Evolutionary conservation across 2,329 filamentous ascomycete genomes (phyloP).

Genomic region (Rutstroemia sydowiana): DNA sequence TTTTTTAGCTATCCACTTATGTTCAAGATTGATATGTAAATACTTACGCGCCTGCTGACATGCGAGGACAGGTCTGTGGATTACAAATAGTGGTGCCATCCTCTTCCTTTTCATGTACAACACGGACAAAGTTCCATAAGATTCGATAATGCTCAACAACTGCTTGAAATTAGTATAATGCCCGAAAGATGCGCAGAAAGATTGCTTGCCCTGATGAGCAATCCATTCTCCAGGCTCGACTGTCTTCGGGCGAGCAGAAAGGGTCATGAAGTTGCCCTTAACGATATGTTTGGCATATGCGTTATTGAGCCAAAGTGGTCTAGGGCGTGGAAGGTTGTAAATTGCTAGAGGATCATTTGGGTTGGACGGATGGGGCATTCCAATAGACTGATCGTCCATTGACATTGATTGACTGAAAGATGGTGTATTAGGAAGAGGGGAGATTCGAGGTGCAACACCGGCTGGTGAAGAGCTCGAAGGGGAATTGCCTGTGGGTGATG

Average conservation of each 20-base stretch:
- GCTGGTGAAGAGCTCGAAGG: conserved; percentile 44
- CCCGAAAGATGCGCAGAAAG: conserved; percentile 14
- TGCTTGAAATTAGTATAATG: conserved; percentile 32
- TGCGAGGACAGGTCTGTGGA: conserved; percentile 73
- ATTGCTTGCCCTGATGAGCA: conserved; percentile 73
- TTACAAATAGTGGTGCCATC: conserved; percentile 78
- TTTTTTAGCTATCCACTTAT: not conserved
- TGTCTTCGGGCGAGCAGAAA: conserved; percentile 86
- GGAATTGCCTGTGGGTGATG: conserved; percentile 37
- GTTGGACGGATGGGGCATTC: conserved; percentile 14
- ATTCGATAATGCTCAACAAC: conserved; percentile 90
- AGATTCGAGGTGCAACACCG: conserved; percentile 48
- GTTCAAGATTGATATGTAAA: not conserved
- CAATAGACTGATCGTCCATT: conserved; percentile 48
- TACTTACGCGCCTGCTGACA: conserved; percentile 88
- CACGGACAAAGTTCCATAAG: conserved; percentile 80
- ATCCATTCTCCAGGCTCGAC: conserved; percentile 95
- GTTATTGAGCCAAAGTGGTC: conserved; percentile 69
- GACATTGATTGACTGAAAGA: conserved; percentile 61
- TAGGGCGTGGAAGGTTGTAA: conserved; percentile 58
- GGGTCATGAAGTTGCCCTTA: conserved; percentile 94
- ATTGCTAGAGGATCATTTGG: conserved; percentile 46
- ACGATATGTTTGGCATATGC: conserved; percentile 79
- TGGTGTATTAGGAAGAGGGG: conserved; percentile 55
- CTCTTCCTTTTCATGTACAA: conserved; percentile 80